Conservation (phyloP, 306 rosid species). For the Quillaja saponaria region DNA sequence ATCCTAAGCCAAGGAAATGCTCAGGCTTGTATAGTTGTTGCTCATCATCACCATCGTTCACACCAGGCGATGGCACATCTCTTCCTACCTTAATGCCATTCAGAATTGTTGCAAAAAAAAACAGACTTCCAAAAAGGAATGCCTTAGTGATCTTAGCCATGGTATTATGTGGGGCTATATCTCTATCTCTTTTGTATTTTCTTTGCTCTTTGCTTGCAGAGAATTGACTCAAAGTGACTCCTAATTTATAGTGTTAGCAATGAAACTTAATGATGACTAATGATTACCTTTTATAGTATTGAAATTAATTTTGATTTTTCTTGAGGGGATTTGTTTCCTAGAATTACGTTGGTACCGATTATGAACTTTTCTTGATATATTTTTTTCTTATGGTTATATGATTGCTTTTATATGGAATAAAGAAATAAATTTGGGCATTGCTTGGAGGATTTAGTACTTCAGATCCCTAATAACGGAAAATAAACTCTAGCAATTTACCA, state of each 20-base stretch:
- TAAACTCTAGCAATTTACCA: no score
- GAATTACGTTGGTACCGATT: no score
- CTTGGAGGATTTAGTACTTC: no score
- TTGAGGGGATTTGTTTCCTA: not conserved
- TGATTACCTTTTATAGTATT: conserved; percentile 4
- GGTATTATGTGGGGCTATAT: not conserved
- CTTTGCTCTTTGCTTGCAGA: conserved; percentile 18
- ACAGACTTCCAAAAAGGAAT: conserved; percentile 21
- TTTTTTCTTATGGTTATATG: no score
- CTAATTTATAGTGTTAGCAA: conserved; percentile 33
- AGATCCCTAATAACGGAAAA: no score
- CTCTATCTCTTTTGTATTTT: not conserved
- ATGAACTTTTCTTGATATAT: no score
- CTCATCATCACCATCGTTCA: not conserved
- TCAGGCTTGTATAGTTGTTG: conserved; percentile 3
- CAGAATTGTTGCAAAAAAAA: conserved; percentile 25
- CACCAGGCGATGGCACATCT: conserved; percentile 5
- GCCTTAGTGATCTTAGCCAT: conserved; percentile 34
- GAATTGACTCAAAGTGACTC: conserved; percentile 5
- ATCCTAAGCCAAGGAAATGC: not conserved
- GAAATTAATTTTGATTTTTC: conserved; percentile 14
- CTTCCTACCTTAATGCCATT: conserved; percentile 33
- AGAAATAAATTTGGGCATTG: no score
- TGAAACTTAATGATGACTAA: not conserved
- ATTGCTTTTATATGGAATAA: no score